Conservation (phyloP, 176 grass and related monocot genomes). For the Zea luxurians region DNA sequence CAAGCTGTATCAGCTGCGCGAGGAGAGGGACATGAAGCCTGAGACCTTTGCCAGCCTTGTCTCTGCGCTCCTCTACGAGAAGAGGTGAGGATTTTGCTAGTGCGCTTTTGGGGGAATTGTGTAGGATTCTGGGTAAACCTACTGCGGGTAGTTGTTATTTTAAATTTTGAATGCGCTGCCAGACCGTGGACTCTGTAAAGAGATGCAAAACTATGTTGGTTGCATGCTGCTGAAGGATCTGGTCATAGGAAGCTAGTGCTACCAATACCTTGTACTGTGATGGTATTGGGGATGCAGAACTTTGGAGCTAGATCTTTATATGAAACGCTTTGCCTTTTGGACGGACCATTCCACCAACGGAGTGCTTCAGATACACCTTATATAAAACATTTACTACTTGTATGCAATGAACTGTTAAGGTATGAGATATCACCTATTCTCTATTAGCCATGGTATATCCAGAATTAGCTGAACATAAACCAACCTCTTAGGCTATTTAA, state of each 20-base stretch:
- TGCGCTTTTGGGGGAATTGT: background rate
- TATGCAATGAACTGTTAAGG: background rate
- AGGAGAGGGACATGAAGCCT: conserved; percentile 99
- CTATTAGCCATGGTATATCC: background rate
- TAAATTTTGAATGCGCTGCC: no score
- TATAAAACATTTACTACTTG: background rate
- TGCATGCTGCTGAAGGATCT: background rate
- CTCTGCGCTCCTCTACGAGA: conserved; percentile 90
- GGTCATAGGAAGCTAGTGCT: no score
- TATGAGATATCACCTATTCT: background rate
- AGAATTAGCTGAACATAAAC: background rate
- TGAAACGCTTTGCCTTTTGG: background rate
- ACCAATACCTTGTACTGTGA: background rate
- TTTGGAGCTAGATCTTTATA: background rate
- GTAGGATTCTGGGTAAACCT: background rate
- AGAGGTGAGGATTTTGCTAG: conserved; percentile 52
- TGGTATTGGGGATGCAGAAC: background rate
- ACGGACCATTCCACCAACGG: background rate
- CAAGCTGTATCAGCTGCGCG: conserved; percentile 93
- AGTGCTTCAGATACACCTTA: background rate
- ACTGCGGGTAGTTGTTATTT: background rate
- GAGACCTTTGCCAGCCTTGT: conserved; percentile 96
- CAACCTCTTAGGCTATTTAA: background rate
- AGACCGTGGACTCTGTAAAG: background rate
- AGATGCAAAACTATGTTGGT: background rate